Evolutionary conservation across 2,329 filamentous ascomycete species (phyloP), one percentile per base, ranked within the genome.

Genomic region (Colletotrichum orchidophilum): DNA sequence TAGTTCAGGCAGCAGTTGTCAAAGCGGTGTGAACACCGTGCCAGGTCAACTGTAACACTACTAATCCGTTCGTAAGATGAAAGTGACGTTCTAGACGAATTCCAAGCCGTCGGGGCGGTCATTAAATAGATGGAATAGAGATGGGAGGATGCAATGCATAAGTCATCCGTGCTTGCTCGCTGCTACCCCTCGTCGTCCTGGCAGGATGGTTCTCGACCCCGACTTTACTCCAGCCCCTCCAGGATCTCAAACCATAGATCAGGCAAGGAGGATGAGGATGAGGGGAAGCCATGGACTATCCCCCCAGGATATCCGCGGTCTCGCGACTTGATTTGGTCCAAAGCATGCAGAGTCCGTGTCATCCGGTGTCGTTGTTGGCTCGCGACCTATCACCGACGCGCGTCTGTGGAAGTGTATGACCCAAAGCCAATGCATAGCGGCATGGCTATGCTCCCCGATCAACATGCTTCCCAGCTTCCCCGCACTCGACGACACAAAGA

Each of bases 311-410:
- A 26, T 18, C 53, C 33, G 27, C 35, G 58, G 46, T 55, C 31
- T 60, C 31, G 58, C 33, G 42, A 27, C 68, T 12, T 71, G 53
- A 63, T 59, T 71, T 68, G 64, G 46, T 53, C 58, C 42, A 35
- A 15, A 49, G 69, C 21, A 71, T 68, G 64, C 59, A 69, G 52
- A 52, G 53, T 60, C 53, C 58, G 69, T 68, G 64, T 63, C 69
- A 71, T 71, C 68, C 63, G 69, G 58, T 69, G 21, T 54, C 39
- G 39, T 21, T 63, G 42, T 21, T 71, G 33, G 59, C 27, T 29
- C 33, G 58, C 49, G 46, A 39, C 69, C 69, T 71, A 71, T 71
- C 58, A 71, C 54, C 64, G 69, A 71, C 69, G 58, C 64, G 69
- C 64, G 69, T 69, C 58, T 46, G 33, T 35, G 46, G 31, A 63